Conservation (phyloP, 257 asterid species). For the Craterostigma plantagineum region DNA sequence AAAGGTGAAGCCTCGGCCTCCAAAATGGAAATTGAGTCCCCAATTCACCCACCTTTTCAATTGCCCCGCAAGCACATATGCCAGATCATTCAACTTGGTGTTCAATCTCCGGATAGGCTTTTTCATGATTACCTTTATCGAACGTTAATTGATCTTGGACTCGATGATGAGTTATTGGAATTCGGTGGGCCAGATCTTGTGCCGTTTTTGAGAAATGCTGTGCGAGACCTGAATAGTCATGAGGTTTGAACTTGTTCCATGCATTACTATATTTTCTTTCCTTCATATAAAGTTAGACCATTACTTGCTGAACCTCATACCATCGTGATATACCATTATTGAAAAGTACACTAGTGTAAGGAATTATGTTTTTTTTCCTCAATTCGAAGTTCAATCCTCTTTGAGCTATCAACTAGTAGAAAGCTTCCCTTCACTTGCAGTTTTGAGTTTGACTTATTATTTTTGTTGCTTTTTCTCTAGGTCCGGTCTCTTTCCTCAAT, state of each 20-base stretch:
- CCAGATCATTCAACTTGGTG: constrained; percentile 92
- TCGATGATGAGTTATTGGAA: constrained; percentile 83
- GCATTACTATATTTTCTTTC: constrained; percentile 8
- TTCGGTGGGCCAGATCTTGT: constrained; percentile 95
- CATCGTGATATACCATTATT: not conserved
- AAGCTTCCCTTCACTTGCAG: not conserved
- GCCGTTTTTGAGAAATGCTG: constrained; percentile 79
- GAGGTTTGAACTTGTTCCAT: constrained; percentile 33
- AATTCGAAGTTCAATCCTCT: too few relatives aligned
- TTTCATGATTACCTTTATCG: constrained; percentile 79
- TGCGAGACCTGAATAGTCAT: constrained; percentile 37
- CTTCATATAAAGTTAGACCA: not conserved
- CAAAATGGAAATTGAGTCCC: constrained; percentile 71
- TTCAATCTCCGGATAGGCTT: constrained; percentile 75
- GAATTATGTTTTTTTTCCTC: not conserved
- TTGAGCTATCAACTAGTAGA: too few relatives aligned
- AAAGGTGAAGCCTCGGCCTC: constrained; percentile 53
- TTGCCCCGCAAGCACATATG: constrained; percentile 54
- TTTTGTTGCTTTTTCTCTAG: constrained; percentile 11
- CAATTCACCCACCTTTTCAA: constrained; percentile 53
- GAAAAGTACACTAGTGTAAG: not conserved
- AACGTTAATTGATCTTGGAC: constrained; percentile 64
- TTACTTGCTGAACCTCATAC: not conserved
- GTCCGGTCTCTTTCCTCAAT: constrained; percentile 35
- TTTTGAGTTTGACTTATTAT: constrained; percentile 3